phyloP scores from a whole-genome alignment of 2,329 filamentous ascomycete species.

The Xylaria sp. region DNA sequence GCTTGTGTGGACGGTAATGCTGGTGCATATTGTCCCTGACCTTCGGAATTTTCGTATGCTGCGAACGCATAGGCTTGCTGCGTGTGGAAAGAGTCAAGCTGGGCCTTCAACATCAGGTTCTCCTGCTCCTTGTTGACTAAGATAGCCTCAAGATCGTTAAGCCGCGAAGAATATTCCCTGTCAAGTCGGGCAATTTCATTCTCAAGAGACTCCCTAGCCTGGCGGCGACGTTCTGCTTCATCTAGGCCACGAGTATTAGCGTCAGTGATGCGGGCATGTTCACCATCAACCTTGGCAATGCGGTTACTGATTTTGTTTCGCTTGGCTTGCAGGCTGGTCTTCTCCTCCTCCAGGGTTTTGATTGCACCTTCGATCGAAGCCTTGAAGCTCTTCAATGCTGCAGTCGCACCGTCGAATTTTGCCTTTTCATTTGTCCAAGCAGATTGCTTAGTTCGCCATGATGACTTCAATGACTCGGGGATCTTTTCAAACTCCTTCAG shows the following conservation, averaged over 20 bases:
- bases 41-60: conserved; percentile 46
- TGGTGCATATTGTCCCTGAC: conserved; percentile 40
- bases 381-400: conserved; percentile 68
- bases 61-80: conserved; percentile 50
- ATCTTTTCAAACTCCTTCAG: conserved; percentile 73
- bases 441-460: conserved; percentile 66
- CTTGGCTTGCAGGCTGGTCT: conserved; percentile 71
- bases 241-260: conserved; percentile 74
- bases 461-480: conserved; percentile 69
- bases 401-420: conserved; percentile 68
- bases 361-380: conserved; percentile 70
- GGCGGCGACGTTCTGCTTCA: conserved; percentile 69
- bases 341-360: conserved; percentile 72
- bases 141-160: conserved; percentile 52
- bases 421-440: conserved; percentile 66
- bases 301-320: conserved; percentile 78
- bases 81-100: conserved; percentile 55
- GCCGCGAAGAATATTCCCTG: conserved; percentile 55
- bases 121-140: conserved; percentile 56
- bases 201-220: conserved; percentile 61
- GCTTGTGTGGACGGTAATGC: conserved; percentile 38
- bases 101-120: conserved; percentile 53
- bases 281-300: conserved; percentile 77
- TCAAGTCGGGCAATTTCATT: conserved; percentile 60
- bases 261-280: conserved; percentile 75